These are phyloP conservation scores for Anthracocystis setariae DNA, from an alignment of 1,284 basidiomycete species.

Conservation along the genomic window DNA sequence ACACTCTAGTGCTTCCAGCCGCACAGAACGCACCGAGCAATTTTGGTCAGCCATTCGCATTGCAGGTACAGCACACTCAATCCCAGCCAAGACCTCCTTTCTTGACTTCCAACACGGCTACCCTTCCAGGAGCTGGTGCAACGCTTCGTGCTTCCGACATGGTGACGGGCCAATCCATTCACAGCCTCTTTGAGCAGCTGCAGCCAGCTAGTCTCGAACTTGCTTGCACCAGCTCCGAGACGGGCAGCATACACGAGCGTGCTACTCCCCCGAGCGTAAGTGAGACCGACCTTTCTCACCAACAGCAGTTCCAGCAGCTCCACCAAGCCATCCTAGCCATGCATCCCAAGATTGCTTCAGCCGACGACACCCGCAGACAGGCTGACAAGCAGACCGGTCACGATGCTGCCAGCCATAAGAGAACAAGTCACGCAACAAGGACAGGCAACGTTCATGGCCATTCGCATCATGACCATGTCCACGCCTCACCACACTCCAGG, in stretches of 20 bases:
- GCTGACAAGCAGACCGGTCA: constrained; percentile 37
- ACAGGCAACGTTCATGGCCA: constrained; percentile 48
- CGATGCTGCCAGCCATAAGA: constrained; percentile 35
- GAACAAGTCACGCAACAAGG: constrained; percentile 44
- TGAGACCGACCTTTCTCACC: constrained; percentile 36
- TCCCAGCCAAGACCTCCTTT: constrained; percentile 30
- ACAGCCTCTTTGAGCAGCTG: constrained; percentile 46
- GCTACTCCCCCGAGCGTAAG: constrained; percentile 41
- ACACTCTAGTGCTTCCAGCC: constrained; percentile 10
- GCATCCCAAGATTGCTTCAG: constrained; percentile 41
- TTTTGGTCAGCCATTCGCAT: constrained; percentile 28
- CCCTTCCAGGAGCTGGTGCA: constrained; percentile 23
- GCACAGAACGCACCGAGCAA: constrained; percentile 9
- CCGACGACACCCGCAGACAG: constrained; percentile 51
- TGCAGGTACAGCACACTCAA: constrained; percentile 30
- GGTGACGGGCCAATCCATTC: constrained; percentile 42
- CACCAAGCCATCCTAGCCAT: constrained; percentile 11
- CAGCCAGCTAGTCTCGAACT: constrained; percentile 39
- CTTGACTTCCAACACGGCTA: constrained; percentile 37
- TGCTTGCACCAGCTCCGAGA: constrained; percentile 26
- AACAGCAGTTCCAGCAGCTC: constrained; percentile 24
- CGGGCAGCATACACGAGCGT: constrained; percentile 31
- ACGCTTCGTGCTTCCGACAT: constrained; percentile 35
- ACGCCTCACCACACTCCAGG: constrained; percentile 24
- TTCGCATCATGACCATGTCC: constrained; percentile 28